These are phyloP conservation scores for Arthroderma sp. DNA, from an alignment of 2,329 filamentous ascomycete species.

Conservation along the genomic window DNA sequence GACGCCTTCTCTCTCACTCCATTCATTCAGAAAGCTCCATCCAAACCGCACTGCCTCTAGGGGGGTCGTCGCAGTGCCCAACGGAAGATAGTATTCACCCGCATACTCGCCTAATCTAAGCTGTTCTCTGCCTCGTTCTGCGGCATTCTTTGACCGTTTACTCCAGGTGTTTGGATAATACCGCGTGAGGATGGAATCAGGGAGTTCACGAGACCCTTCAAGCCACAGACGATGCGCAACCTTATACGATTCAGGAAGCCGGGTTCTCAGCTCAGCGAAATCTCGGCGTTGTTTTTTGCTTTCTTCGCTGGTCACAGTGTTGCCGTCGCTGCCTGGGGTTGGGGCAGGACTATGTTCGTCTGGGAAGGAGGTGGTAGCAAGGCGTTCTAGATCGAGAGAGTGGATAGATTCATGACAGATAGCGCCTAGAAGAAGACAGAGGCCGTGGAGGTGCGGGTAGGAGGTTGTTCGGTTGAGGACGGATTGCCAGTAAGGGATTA, in stretches of 20 bases:
- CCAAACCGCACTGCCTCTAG: conserved; percentile 38
- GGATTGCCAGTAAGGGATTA: conserved; percentile 37
- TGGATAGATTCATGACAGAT: conserved; percentile 37
- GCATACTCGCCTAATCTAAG: conserved; percentile 27
- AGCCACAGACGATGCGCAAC: conserved; percentile 36
- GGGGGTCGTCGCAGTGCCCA: conserved; percentile 32
- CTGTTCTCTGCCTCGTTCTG: conserved; percentile 26
- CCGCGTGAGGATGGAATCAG: conserved; percentile 29
- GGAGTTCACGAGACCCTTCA: conserved; percentile 31
- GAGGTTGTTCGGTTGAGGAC: conserved; percentile 29
- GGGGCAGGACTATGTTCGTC: conserved; percentile 27
- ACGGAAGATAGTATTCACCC: conserved; percentile 32
- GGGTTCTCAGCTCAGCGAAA: conserved; percentile 30
- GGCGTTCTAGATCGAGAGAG: conserved; percentile 33
- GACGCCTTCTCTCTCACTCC: conserved; percentile 36
- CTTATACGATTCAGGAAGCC: conserved; percentile 31
- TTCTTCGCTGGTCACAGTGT: conserved; percentile 27
- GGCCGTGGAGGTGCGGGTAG: conserved; percentile 32
- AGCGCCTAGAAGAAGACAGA: conserved; percentile 37
- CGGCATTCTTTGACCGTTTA: conserved; percentile 27
- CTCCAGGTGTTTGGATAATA: conserved; percentile 38
- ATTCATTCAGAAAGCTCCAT: conserved; percentile 35
- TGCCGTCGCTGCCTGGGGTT: conserved; percentile 35
- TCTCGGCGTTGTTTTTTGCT: conserved; percentile 28
- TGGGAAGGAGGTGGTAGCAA: conserved; percentile 31